Base-by-base conservation (phyloP, 106 monocot genomes). In the Apostasia ramifera region DNA sequence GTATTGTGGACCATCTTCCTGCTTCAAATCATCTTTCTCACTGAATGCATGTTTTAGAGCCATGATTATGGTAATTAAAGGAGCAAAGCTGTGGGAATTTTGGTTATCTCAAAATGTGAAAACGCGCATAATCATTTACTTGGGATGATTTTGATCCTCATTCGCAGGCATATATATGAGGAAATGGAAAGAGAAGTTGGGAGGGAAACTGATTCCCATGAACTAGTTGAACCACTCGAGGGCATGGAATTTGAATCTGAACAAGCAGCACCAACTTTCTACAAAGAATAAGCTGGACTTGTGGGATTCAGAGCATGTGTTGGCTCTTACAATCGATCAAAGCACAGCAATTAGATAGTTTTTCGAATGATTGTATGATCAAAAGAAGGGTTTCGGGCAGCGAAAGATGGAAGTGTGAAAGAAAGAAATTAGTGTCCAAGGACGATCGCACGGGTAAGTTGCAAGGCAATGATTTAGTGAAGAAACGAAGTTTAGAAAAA, bases 381-480 rank as follows among this genome's bases (percentile, higher is more conserved):
- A 60, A 86, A 86, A 75, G 86, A 86, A 83, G 82, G 86, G 6
- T 86, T 82, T 57, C 86, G 86, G 77, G 70, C 82, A 57, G 80
- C 77, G 49, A 86, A 80, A 74, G 73, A 80, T 71, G 77, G 74
- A 57, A 55, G 7, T 53, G 6, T 52, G 14, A 80, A 86, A 77
- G 82, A 77, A 71, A 77, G 57, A 56, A n/a, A n/a, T n/a, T 80
- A 74, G 53, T 54, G 82, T 13, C 71, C 72, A 46, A 79, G 82
- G 50, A 74, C 77, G 13, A 44, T 77, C 65, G 82, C 86, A 15
- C 79, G 82, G 58, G 68, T 82, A 53, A 79, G 86, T 26, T 86
- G 86, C 80, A 86, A 86, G 71, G 86, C 86, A 43, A 86, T 86
- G 86, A 71, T 86, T 82, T 86, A 79, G 86, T 82, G 37, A 86